Conservation (phyloP, 306 rosid genomes). For the Senna siamea region DNA sequence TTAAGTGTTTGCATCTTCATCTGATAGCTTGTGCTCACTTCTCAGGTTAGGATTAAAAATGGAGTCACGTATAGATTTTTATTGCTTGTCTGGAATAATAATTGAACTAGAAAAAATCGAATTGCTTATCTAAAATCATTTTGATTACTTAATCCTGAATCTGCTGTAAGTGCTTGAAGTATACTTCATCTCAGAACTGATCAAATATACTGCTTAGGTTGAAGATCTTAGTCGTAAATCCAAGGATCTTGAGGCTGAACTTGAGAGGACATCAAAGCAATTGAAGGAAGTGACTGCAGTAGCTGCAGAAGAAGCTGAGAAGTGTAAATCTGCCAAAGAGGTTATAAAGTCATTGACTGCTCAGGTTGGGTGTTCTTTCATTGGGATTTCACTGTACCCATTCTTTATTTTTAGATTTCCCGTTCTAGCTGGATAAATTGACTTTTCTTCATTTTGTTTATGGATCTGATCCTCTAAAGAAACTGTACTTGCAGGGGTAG, state of each 20-base stretch:
- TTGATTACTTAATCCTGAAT: slow-evolving; percentile 22
- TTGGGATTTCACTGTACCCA: background rate
- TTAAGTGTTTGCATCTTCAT: slow-evolving; percentile 20
- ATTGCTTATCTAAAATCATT: slow-evolving; percentile 25
- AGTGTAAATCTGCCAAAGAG: slow-evolving; percentile 90
- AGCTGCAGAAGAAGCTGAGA: slow-evolving; percentile 87
- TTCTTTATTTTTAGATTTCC: slow-evolving; percentile 26
- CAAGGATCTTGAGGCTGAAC: slow-evolving; percentile 77
- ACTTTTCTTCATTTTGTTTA: slow-evolving; percentile 27
- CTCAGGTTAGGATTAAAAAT: slow-evolving; percentile 11
- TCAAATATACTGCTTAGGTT: slow-evolving; percentile 56
- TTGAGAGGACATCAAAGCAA: slow-evolving; percentile 70
- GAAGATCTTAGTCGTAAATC: slow-evolving; percentile 76
- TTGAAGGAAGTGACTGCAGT: slow-evolving; percentile 76
- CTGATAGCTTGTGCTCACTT: slow-evolving; percentile 23
- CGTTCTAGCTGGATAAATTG: slow-evolving; percentile 19
- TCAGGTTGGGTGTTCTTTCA: slow-evolving; percentile 64
- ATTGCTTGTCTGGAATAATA: slow-evolving; percentile 4
- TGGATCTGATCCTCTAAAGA: slow-evolving; percentile 14
- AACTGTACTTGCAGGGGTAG: slow-evolving; percentile 8
- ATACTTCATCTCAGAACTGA: slow-evolving; percentile 20
- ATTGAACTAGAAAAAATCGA: slow-evolving; percentile 5
- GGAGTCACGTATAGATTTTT: background rate
- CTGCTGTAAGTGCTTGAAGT: slow-evolving; percentile 32
- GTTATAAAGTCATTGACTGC: slow-evolving; percentile 81